Conservation (phyloP, 2,329 filamentous ascomycete genomes). For the Pyrenochaeta sp. region DNA sequence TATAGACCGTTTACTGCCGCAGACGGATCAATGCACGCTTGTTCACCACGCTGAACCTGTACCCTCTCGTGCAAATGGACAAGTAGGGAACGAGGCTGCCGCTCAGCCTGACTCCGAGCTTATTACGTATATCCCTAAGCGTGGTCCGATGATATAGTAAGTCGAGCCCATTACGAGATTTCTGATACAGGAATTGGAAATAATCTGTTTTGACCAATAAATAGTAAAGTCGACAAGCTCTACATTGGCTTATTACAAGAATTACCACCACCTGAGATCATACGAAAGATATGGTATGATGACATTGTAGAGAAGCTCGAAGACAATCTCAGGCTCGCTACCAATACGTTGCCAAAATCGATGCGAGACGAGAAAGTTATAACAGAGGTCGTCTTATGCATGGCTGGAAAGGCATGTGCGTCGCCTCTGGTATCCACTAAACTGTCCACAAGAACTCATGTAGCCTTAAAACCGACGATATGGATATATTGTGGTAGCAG, state of each 20-base stretch:
- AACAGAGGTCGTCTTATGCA: slow-evolving; percentile 12
- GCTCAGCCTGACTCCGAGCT: too few species aligned
- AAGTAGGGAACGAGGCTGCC: too few species aligned
- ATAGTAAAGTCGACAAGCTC: slow-evolving; percentile 6
- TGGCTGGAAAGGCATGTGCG: slow-evolving; percentile 12
- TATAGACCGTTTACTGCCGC: too few species aligned
- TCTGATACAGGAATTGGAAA: too few species aligned
- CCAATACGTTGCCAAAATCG: slow-evolving; percentile 3
- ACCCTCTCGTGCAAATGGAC: too few species aligned
- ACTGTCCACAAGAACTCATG: slow-evolving; percentile 2
- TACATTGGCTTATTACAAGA: slow-evolving; percentile 11
- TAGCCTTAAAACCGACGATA: slow-evolving; percentile 12
- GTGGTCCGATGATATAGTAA: too few species aligned
- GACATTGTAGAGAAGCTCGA: slow-evolving; percentile 7
- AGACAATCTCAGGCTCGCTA: slow-evolving; percentile 5
- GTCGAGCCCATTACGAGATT: too few species aligned
- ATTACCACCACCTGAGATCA: slow-evolving; percentile 6
- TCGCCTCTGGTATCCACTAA: neutral
- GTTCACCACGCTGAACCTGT: too few species aligned
- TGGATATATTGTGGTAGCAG: slow-evolving; percentile 17
- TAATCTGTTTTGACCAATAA: neutral
- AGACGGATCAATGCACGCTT: too few species aligned
- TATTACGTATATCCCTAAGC: too few species aligned
- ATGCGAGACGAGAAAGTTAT: slow-evolving; percentile 8
- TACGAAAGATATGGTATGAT: slow-evolving; percentile 8